phyloP scores from a whole-genome alignment of 2,329 filamentous ascomycete genomes.

The Magnaporthiopsis poae region DNA sequence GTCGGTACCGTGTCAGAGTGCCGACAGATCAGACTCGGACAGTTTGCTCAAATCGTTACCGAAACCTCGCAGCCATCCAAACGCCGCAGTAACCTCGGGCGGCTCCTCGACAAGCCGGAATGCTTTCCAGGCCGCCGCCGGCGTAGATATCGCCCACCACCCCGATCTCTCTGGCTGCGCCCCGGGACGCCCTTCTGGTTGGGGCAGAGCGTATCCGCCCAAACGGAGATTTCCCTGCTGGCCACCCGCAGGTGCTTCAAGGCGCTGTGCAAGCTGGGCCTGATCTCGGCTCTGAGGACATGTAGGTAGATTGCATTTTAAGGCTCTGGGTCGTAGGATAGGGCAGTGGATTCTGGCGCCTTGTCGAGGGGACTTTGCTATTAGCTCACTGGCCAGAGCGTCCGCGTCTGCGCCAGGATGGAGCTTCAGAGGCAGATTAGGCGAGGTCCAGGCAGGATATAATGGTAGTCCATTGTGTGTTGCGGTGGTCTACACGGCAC shows the following conservation, averaged over 20 bases:
- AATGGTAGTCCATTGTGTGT: neutral
- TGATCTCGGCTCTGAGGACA: neutral
- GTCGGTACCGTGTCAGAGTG: no score
- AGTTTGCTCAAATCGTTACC: no score
- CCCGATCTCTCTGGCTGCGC: slow-evolving; percentile 13
- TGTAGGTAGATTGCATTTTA: neutral
- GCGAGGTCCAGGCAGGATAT: neutral
- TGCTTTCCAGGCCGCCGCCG: neutral
- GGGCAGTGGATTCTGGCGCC: neutral
- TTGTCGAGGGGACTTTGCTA: neutral
- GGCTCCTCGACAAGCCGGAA: neutral
- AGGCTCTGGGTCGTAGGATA: neutral
- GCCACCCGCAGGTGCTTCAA: neutral
- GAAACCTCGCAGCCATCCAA: neutral
- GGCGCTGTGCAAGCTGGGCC: neutral
- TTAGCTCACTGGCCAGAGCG: neutral
- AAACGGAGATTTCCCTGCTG: neutral
- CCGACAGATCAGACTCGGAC: no score
- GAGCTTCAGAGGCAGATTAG: neutral
- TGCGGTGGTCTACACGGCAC: no score
- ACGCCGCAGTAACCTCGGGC: neutral
- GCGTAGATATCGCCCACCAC: slow-evolving; percentile 12
- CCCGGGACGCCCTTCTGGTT: slow-evolving; percentile 12
- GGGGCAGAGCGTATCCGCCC: slow-evolving; percentile 15
- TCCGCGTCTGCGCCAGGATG: neutral